Percentiles rank a stretch among this genome's conserved stretches.
Evolutionary conservation across 108 stramenopile genomes (phyloP).

Genomic region (Hondaea fermentalgiana): DNA sequence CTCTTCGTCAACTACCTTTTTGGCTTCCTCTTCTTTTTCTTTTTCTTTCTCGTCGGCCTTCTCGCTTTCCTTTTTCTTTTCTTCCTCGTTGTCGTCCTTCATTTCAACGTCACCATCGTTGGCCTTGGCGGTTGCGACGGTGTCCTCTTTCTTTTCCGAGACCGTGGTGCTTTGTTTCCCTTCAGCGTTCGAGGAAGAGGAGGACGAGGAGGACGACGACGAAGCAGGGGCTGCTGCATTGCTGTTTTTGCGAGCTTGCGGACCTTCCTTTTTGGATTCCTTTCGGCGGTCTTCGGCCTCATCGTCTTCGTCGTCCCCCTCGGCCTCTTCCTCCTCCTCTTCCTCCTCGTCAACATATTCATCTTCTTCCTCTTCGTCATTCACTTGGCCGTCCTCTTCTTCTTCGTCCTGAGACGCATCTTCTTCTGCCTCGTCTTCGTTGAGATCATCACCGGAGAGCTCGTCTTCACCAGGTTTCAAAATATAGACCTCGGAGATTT

Average conservation of each 20-base stretch:
- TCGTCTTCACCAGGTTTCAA: background rate
- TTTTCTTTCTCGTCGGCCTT: background rate
- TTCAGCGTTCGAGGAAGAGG: too few relatives aligned
- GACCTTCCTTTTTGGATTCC: background rate
- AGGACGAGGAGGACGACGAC: too few relatives aligned
- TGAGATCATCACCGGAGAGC: background rate
- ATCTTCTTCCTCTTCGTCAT: background rate
- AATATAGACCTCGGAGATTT: background rate
- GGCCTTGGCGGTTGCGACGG: too few relatives aligned
- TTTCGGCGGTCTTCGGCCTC: background rate
- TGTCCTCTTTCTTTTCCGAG: background rate
- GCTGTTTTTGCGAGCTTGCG: background rate
- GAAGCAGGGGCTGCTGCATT: too few relatives aligned
- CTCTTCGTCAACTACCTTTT: background rate
- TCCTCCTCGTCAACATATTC: background rate
- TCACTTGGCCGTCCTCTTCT: background rate
- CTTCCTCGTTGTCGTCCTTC: background rate
- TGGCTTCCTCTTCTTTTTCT: background rate
- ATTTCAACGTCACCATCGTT: too few relatives aligned
- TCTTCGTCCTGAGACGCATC: background rate
- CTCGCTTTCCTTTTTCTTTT: background rate
- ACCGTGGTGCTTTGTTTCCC: background rate
- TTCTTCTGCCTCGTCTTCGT: background rate
- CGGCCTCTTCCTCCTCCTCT: background rate
- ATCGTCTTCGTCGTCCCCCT: background rate